phyloP scores from a whole-genome alignment of 352 stramenopile genomes.

The Thalassiosira pacifica region DNA sequence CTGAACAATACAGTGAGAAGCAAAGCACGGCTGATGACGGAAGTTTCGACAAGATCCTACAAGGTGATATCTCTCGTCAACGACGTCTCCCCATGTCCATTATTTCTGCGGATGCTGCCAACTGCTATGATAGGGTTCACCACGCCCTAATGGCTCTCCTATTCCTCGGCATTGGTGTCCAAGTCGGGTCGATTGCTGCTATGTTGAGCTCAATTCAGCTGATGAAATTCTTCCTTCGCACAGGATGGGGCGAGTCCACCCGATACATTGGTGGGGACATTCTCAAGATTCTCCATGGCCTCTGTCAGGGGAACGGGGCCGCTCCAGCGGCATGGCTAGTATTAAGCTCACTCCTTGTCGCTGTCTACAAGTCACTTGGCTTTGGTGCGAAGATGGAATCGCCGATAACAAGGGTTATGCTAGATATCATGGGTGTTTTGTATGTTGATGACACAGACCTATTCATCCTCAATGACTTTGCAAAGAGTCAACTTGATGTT shows the following conservation, averaged over 20 bases:
- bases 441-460: slow-evolving; percentile 38
- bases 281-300: background rate
- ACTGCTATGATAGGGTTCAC: slow-evolving; percentile 28
- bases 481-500: background rate
- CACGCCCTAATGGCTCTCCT: slow-evolving; percentile 22
- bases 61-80: slow-evolving; percentile 22
- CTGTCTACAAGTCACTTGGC: too few species aligned
- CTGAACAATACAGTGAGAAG: slow-evolving; percentile 13
- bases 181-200: background rate
- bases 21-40: slow-evolving; percentile 14
- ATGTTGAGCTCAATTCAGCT: background rate
- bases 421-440: slow-evolving; percentile 4
- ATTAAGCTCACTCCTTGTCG: too few species aligned
- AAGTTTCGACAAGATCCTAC: slow-evolving; percentile 8
- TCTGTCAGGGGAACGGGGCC: background rate
- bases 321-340: background rate
- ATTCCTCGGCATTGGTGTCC: background rate
- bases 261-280: background rate
- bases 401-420: background rate
- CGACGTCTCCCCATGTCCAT: background rate
- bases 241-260: background rate
- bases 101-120: slow-evolving; percentile 25
- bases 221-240: background rate
- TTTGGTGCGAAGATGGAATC: background rate
- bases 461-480: background rate